These are phyloP conservation scores for Arxiozyma bovina DNA, from an alignment of 1,139 yeast species.

Conservation along the genomic window DNA sequence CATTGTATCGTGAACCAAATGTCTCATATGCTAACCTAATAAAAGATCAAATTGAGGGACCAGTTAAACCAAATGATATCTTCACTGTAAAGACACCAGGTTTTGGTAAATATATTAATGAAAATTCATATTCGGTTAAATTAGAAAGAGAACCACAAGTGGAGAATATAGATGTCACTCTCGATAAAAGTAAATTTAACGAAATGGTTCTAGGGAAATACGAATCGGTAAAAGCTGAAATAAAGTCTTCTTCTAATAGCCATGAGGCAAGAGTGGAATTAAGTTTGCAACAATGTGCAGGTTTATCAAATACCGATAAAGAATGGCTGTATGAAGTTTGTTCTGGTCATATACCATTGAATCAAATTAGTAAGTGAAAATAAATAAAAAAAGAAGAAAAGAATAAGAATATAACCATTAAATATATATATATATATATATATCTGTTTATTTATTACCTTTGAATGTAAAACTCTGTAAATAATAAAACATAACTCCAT, in stretches of 20 bases:
- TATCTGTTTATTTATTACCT: neutral
- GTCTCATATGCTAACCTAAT: slow-evolving; percentile 4
- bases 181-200: slow-evolving; percentile 13
- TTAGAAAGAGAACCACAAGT: slow-evolving; percentile 20
- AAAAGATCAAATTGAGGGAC: slow-evolving; percentile 1
- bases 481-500: neutral
- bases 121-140: slow-evolving; percentile 11
- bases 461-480: neutral
- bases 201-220: slow-evolving; percentile 20
- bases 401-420: neutral
- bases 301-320: slow-evolving; percentile 11
- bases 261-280: slow-evolving; percentile 14
- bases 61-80: neutral
- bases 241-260: neutral
- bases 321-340: slow-evolving; percentile 23
- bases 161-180: slow-evolving; percentile 14
- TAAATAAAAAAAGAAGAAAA: neutral
- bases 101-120: slow-evolving; percentile 21
- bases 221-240: slow-evolving; percentile 8
- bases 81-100: slow-evolving; percentile 3
- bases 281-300: slow-evolving; percentile 16
- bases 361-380: neutral
- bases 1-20: slow-evolving; percentile 18
- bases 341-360: slow-evolving; percentile 19
- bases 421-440: neutral